A percentile compares a stretch with the other conserved stretches of the same genome.
These are phyloP conservation scores for Camillea tinctor DNA, from an alignment of 2,329 filamentous ascomycete genomes.

Conservation along the genomic window DNA sequence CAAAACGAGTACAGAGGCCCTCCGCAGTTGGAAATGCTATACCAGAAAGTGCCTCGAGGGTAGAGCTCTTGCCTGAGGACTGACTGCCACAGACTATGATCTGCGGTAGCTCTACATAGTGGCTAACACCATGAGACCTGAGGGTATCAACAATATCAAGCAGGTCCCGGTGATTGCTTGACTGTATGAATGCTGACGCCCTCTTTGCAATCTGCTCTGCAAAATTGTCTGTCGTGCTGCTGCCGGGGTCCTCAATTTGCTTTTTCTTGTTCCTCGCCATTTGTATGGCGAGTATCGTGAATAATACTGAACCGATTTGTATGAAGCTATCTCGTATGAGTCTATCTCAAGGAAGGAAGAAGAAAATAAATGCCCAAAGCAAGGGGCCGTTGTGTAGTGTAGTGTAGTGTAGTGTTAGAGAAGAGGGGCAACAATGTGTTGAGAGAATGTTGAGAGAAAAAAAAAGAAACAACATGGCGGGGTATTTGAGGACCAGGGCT, in stretches of 20 bases:
- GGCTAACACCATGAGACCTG: conserved; percentile 33
- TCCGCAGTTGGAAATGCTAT: conserved; percentile 58
- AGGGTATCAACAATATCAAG: conserved; percentile 39
- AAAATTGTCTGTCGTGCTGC: conserved; percentile 15
- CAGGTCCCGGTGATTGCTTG: conserved; percentile 21
- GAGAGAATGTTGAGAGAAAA: too few relatives aligned
- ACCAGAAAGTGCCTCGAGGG: conserved; percentile 61
- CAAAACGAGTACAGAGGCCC: conserved; percentile 59
- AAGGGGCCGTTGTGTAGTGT: too few relatives aligned
- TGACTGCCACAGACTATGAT: conserved; percentile 60
- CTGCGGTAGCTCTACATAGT: conserved; percentile 40
- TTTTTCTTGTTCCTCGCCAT: conserved; percentile 11
- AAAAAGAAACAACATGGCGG: too few relatives aligned
- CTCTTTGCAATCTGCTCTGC: conserved; percentile 23
- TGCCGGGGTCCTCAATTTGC: conserved; percentile 15
- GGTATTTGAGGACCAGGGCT: too few relatives aligned
- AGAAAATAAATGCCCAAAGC: too few relatives aligned
- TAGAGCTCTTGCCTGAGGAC: conserved; percentile 61
- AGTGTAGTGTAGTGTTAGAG: too few relatives aligned
- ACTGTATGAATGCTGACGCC: conserved; percentile 32
- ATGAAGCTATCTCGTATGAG: background rate
- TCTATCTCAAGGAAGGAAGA: background rate
- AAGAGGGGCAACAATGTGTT: too few relatives aligned
- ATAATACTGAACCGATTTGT: background rate
- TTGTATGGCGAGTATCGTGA: background rate